Percentiles rank a stretch among this genome's conserved stretches.
Conservation (phyloP, 306 rosid genomes). For the Cucumis melo region DNA sequence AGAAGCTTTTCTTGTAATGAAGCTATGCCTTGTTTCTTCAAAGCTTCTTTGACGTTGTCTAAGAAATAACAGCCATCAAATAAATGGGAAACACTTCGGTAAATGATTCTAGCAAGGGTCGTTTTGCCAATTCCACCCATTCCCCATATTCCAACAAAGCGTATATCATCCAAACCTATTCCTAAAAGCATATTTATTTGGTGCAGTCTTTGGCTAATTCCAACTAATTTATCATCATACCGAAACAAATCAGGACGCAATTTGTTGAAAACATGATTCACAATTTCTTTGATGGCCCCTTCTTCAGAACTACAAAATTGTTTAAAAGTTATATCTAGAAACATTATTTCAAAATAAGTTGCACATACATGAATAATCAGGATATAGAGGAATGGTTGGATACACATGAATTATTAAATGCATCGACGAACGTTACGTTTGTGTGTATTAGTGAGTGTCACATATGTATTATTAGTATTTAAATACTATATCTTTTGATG, state of each 20-base stretch:
- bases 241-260: not conserved
- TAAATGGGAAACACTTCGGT: not conserved
- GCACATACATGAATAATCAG: no score
- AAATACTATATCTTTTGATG: no score
- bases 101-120: conserved; percentile 11
- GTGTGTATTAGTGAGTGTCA: no score
- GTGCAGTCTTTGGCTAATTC: not conserved
- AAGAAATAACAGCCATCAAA: conserved; percentile 11
- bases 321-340: no score
- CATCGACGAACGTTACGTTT: no score
- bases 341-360: no score
- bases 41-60: conserved; percentile 4
- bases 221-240: conserved; percentile 1
- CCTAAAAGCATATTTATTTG: not conserved
- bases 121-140: conserved; percentile 22
- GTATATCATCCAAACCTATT: not conserved
- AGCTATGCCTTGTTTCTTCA: not conserved
- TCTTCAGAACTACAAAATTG: not conserved
- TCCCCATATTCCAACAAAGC: conserved; percentile 17
- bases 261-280: not conserved
- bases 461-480: no score
- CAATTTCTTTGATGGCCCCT: not conserved
- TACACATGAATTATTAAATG: no score
- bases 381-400: no score
- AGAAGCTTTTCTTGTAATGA: conserved; percentile 12